Percentiles rank a stretch among this genome's conserved stretches.
These are phyloP conservation scores for Botrytis paeoniae DNA, from an alignment of 2,329 filamentous ascomycete genomes.

Conservation along the genomic window DNA sequence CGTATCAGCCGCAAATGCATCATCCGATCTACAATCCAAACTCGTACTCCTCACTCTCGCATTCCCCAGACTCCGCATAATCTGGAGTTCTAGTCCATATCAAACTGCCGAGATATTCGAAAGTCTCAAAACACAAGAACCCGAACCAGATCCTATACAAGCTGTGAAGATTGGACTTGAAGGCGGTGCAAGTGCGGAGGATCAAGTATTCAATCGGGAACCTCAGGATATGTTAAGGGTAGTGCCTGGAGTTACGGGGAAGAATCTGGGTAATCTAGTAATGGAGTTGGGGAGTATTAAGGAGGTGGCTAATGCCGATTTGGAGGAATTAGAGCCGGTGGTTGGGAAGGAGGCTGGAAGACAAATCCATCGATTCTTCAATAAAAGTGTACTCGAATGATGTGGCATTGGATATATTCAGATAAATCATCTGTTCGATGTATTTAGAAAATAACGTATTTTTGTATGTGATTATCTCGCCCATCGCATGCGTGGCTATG, in stretches of 20 bases:
- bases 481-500: neutral
- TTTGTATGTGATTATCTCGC: neutral
- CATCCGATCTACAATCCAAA: constrained; percentile 83
- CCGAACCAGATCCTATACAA: constrained; percentile 84
- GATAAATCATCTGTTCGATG: neutral
- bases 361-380: constrained; percentile 80
- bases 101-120: constrained; percentile 98
- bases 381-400: constrained; percentile 40
- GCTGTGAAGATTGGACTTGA: constrained; percentile 82
- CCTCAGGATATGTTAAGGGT: constrained; percentile 87
- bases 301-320: constrained; percentile 83
- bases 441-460: neutral
- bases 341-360: constrained; percentile 76
- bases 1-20: constrained; percentile 56
- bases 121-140: constrained; percentile 82
- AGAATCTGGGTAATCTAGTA: constrained; percentile 71
- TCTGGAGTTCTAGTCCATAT: constrained; percentile 91
- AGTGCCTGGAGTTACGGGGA: constrained; percentile 79
- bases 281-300: constrained; percentile 71
- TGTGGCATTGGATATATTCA: neutral
- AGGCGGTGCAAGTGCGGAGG: constrained; percentile 56
- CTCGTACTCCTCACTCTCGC: constrained; percentile 88
- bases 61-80: constrained; percentile 83
- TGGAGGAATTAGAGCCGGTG: constrained; percentile 66
- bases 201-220: constrained; percentile 75